These are phyloP conservation scores for Botrytis fragariae DNA, from an alignment of 2,329 filamentous ascomycete species.

Conservation along the genomic window DNA sequence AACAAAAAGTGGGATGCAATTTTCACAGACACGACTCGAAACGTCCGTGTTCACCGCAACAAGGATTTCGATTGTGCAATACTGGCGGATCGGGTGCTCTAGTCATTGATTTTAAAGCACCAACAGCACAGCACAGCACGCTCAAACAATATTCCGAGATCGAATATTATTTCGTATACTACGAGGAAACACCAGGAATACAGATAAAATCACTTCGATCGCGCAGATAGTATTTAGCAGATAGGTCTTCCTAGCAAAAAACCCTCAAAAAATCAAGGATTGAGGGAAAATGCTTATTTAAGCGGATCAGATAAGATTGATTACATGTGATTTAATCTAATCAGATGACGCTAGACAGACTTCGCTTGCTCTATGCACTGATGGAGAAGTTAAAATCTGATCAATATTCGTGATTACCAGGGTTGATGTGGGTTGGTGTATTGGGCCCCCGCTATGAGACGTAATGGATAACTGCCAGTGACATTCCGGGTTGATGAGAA, in stretches of 20 bases:
- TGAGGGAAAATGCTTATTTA: not conserved
- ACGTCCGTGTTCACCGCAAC: not conserved
- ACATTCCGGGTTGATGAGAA: not conserved
- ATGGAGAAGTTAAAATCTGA: not conserved
- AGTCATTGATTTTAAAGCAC: not conserved
- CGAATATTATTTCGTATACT: not conserved
- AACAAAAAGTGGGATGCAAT: conserved; percentile 12
- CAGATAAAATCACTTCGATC: not conserved
- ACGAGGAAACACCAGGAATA: not conserved
- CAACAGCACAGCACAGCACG: not conserved
- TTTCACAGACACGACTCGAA: not conserved
- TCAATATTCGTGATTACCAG: not conserved
- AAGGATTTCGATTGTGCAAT: not conserved
- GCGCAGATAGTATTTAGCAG: not conserved
- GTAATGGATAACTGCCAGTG: not conserved
- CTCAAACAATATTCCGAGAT: conserved; percentile 1
- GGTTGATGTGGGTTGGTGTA: too few species aligned
- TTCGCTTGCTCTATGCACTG: conserved; percentile 1
- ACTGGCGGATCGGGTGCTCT: not conserved
- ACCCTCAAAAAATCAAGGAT: not conserved
- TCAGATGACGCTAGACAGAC: conserved; percentile 11
- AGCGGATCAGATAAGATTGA: conserved; percentile 18
- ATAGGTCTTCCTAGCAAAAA: not conserved
- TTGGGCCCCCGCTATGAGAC: not conserved
- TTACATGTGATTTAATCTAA: conserved; percentile 6